Conservation (phyloP, 73 alveolate genomes). For the Paramecium caudatum region DNA sequence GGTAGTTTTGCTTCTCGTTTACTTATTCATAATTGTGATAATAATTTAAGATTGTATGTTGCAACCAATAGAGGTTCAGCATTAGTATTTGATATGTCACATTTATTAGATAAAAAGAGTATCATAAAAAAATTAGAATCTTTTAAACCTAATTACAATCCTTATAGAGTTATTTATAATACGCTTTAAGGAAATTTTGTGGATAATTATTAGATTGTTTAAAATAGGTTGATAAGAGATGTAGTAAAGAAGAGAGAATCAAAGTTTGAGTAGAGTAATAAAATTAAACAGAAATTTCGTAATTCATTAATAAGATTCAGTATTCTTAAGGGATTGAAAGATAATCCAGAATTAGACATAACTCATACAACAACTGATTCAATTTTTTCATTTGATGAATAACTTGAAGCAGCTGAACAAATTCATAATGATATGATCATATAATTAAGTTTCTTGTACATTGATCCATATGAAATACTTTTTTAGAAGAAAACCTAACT, state of each 20-base stretch:
- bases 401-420: neutral
- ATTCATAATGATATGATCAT: constrained; percentile 23
- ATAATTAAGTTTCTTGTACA: neutral
- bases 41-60: neutral
- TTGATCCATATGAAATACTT: constrained; percentile 53
- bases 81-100: neutral
- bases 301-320: constrained; percentile 36
- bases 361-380: constrained; percentile 26
- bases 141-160: constrained; percentile 19
- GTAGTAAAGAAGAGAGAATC: neutral
- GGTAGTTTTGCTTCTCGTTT: constrained; percentile 10
- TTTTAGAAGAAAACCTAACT: neutral
- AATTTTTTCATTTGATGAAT: constrained; percentile 37
- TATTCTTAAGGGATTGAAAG: constrained; percentile 40
- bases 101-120: constrained; percentile 19
- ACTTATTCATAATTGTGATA: neutral
- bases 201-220: constrained; percentile 39
- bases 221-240: constrained; percentile 47
- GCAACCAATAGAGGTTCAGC: constrained; percentile 49
- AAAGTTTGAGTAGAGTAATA: neutral
- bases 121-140: neutral
- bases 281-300: constrained; percentile 50
- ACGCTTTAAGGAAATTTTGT: neutral
- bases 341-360: constrained; percentile 29
- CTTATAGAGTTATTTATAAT: constrained; percentile 63